phyloP scores from a whole-genome alignment of 257 asterid genomes.

The Scutellaria baicalensis region DNA sequence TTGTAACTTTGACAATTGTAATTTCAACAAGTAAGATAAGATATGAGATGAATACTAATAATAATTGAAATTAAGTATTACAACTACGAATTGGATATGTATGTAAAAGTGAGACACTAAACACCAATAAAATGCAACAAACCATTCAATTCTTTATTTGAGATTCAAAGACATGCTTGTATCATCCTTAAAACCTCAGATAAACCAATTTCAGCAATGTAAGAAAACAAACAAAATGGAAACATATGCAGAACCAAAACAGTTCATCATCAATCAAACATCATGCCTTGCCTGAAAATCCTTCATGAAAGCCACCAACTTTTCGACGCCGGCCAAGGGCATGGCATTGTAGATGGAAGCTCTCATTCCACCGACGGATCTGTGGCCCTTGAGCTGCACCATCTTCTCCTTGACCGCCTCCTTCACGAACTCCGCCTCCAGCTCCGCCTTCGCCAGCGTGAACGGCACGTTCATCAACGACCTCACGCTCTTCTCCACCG shows the following conservation, averaged over 20 bases:
- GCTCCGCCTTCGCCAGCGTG: slow-evolving; percentile 67
- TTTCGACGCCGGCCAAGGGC: slow-evolving; percentile 91
- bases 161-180: too few relatives aligned
- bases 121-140: too few relatives aligned
- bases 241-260: slow-evolving; percentile 7
- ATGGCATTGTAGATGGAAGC: slow-evolving; percentile 97
- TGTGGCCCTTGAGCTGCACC: slow-evolving; percentile 96
- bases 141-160: too few relatives aligned
- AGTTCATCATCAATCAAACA: not conserved
- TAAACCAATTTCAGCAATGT: not conserved
- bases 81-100: too few relatives aligned
- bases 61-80: too few relatives aligned
- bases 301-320: slow-evolving; percentile 89
- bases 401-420: slow-evolving; percentile 92
- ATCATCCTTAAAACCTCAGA: too few relatives aligned
- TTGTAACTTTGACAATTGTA: too few relatives aligned
- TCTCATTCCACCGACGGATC: slow-evolving; percentile 97
- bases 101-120: too few relatives aligned
- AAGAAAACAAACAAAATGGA: not conserved
- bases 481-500: slow-evolving; percentile 81
- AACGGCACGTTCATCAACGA: slow-evolving; percentile 94
- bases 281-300: slow-evolving; percentile 91
- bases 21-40: too few relatives aligned
- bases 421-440: slow-evolving; percentile 84
- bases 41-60: too few relatives aligned